phyloP scores from a whole-genome alignment of 805 yeast genomes.

The Yarrowia porcina region DNA sequence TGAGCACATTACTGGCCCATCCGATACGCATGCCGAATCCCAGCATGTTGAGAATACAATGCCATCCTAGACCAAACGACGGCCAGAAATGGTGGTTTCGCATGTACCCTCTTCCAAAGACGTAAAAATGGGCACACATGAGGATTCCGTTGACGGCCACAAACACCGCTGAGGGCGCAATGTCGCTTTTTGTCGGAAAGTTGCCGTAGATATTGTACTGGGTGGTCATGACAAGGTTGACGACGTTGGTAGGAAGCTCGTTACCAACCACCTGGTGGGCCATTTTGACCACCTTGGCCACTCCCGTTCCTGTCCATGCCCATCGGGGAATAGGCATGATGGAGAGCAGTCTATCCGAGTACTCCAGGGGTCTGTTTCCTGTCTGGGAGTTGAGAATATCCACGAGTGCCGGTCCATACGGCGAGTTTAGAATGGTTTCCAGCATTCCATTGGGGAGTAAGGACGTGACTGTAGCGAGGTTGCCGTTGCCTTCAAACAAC shows the following conservation, averaged over 20 bases:
- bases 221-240: slow-evolving; percentile 21
- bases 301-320: slow-evolving; percentile 22
- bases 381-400: slow-evolving; percentile 19
- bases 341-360: slow-evolving; percentile 18
- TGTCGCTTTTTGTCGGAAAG: slow-evolving; percentile 52
- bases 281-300: slow-evolving; percentile 11
- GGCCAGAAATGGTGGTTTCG: slow-evolving; percentile 53
- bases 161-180: slow-evolving; percentile 60
- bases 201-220: slow-evolving; percentile 53
- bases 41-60: slow-evolving; percentile 50
- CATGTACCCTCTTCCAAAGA: slow-evolving; percentile 39
- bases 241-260: not conserved
- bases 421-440: slow-evolving; percentile 16
- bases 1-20: slow-evolving; percentile 56
- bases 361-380: slow-evolving; percentile 18
- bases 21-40: slow-evolving; percentile 58
- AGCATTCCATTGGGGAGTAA: not conserved
- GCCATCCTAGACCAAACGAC: slow-evolving; percentile 52
- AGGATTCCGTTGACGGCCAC: slow-evolving; percentile 51
- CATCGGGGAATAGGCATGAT: slow-evolving; percentile 12
- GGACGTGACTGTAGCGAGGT: slow-evolving; percentile 16
- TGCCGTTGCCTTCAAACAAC: slow-evolving; percentile 20
- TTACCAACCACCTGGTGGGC: slow-evolving; percentile 16
- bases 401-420: not conserved
- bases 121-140: slow-evolving; percentile 44